These are phyloP conservation scores for Zymoseptoria brevis DNA, from an alignment of 2,329 filamentous ascomycete genomes.

Conservation along the genomic window DNA sequence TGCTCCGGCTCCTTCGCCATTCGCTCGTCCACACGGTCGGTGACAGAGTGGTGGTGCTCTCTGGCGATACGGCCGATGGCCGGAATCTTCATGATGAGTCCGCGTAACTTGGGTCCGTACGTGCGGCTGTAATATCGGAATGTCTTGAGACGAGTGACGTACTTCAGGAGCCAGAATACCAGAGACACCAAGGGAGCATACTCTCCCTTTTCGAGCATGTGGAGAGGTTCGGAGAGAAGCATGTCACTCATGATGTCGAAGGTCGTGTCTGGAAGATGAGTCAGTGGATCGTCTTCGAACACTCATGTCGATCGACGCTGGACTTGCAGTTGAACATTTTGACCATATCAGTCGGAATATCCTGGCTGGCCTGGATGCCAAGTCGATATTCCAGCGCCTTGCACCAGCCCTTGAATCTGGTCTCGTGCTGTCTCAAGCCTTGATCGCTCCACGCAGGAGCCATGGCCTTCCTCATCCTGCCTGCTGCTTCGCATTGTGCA, in stretches of 20 bases:
- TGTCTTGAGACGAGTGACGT: conserved; percentile 8
- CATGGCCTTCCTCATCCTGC: conserved; percentile 38
- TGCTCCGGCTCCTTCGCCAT: conserved; percentile 18
- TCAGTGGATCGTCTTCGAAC: conserved; percentile 8
- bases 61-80: conserved; percentile 8
- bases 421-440: conserved; percentile 22
- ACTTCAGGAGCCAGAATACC: conserved; percentile 18
- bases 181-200: conserved; percentile 16
- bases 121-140: conserved; percentile 5
- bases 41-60: conserved; percentile 3
- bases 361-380: conserved; percentile 5
- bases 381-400: conserved; percentile 15
- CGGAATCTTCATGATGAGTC: conserved; percentile 3
- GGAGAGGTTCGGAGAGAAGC: conserved; percentile 19
- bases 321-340: conserved; percentile 22
- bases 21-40: conserved; percentile 20
- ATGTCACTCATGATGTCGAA: conserved; percentile 26
- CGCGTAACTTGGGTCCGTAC: conserved; percentile 3
- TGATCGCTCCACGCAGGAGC: conserved; percentile 20
- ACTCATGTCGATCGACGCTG: conserved; percentile 6
- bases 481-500: conserved; percentile 11
- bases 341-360: conserved; percentile 18
- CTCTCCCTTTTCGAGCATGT: conserved; percentile 19
- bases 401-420: conserved; percentile 19
- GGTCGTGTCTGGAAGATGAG: conserved; percentile 9